Conservation (phyloP, 768 basidiomycete species). For the Kwoniella bestiolae region DNA sequence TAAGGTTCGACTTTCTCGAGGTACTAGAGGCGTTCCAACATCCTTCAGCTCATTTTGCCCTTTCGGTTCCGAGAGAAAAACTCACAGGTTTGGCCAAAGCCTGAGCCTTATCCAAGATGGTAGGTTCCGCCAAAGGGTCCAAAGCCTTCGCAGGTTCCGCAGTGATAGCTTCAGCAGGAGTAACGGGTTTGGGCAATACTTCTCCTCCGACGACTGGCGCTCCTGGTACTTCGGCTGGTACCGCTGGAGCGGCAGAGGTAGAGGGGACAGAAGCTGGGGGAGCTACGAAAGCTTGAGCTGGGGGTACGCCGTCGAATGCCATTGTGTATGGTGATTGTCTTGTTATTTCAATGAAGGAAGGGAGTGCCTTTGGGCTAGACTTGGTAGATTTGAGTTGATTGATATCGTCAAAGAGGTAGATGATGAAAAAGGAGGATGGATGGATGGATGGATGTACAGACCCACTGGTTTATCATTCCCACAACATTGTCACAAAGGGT, state of each 20-base stretch:
- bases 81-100: slow-evolving; percentile 47
- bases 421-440: background rate
- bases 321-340: background rate
- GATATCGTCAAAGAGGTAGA: background rate
- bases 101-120: slow-evolving; percentile 38
- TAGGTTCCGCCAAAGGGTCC: slow-evolving; percentile 29
- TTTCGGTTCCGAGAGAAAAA: background rate
- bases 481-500: too few species aligned
- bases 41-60: slow-evolving; percentile 1
- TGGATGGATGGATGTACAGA: background rate
- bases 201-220: background rate
- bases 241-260: background rate
- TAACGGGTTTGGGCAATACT: slow-evolving; percentile 27
- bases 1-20: slow-evolving; percentile 45
- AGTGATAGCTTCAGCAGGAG: slow-evolving; percentile 33
- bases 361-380: background rate
- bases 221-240: slow-evolving; percentile 4
- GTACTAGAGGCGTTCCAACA: slow-evolving; percentile 15
- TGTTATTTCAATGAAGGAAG: background rate
- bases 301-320: background rate
- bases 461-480: background rate
- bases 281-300: background rate
- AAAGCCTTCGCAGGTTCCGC: slow-evolving; percentile 33
- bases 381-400: background rate
- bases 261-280: background rate